Conservation (phyloP, 106 monocot species). For the Cymbidium sinense region DNA sequence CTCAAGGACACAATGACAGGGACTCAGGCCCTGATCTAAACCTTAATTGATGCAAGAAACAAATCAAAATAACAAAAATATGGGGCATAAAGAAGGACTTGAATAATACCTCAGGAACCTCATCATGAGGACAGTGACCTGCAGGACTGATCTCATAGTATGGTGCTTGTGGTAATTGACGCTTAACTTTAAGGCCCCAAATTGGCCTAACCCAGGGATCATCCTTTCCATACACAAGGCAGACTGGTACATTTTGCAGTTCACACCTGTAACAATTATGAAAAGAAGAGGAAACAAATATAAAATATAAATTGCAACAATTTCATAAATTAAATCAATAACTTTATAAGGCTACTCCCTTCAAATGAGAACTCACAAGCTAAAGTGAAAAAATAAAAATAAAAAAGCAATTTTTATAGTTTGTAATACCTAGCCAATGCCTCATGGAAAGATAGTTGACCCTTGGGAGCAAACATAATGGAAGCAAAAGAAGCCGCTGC, state of each 20-base stretch:
- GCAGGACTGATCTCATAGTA: conserved; percentile 96
- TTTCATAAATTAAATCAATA: no score
- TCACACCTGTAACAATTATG: conserved; percentile 38
- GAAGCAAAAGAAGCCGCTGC: conserved; percentile 94
- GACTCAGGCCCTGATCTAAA: no score
- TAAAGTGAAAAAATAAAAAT: background rate
- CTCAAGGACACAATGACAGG: no score
- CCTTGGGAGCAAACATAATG: conserved; percentile 87
- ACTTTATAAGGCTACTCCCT: no score
- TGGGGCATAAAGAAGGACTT: no score
- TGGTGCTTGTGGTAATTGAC: conserved; percentile 65
- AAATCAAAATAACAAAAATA: no score
- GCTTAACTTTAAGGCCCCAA: conserved; percentile 77
- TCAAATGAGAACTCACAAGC: background rate
- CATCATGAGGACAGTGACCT: conserved; percentile 93
- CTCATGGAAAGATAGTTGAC: conserved; percentile 69
- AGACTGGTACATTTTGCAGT: conserved; percentile 61
- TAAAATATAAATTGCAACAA: no score
- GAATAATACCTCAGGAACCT: conserved; percentile 95
- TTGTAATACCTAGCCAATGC: conserved; percentile 53
- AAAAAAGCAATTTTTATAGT: background rate
- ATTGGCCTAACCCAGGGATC: conserved; percentile 92
- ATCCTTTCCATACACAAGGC: conserved; percentile 96
- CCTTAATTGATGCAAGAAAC: no score
- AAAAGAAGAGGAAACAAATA: no score